Evolutionary conservation across 1,284 basidiomycete species (phyloP), one percentile per base, ranked within the genome.

Genomic region (Nidula niveotomentosa): DNA sequence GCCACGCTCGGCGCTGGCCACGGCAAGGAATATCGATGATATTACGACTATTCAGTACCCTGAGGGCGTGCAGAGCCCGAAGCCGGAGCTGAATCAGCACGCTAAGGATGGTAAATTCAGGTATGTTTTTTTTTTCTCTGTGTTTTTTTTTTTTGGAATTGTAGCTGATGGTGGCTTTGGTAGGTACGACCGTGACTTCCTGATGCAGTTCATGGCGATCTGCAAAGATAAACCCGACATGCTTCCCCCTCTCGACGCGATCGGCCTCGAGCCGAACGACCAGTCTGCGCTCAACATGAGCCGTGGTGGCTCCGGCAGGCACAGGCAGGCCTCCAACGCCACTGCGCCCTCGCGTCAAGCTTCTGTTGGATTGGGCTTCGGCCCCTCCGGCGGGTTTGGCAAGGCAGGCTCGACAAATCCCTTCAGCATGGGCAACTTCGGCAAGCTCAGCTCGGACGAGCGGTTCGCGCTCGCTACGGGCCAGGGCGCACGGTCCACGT

Each of bases 111-210:
- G 96, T 65, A 96, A 95, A 74, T 98, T 94, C 81, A 88, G 88
- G 90, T 90, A 69, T 56, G 66, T 62, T 15, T 41, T 55, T 55
- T 17, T 13, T 56, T 17, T 13, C 55, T 53, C 36, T 51, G 13
- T 23, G 23, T 30, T 30, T 30, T 30, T 30, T 30, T 30, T 30
- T 30, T 30, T 30, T 30, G 3, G 12, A n/a, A 9, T 48, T 8
- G 13, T 43, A 33, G 39, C 56, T 15, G 49, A n/a, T 43, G 53
- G 9, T 50, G 46, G 45, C 15, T 51, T 54, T 47, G 46, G 10
- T 53, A 92, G 96, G 64, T 99, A 99, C 72, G 95, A 98, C 73
- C 94, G 96, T 49, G 94, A 96, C 46, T 99, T 99, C 85, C 81
- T 99, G 35, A 75, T 99, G 60, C 97, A 99, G 69, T 99, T 99